A percentile compares a stretch with the other conserved stretches of the same genome.
Conservation (phyloP, 2,329 filamentous ascomycete species). For the Penicillium occitanis region DNA sequence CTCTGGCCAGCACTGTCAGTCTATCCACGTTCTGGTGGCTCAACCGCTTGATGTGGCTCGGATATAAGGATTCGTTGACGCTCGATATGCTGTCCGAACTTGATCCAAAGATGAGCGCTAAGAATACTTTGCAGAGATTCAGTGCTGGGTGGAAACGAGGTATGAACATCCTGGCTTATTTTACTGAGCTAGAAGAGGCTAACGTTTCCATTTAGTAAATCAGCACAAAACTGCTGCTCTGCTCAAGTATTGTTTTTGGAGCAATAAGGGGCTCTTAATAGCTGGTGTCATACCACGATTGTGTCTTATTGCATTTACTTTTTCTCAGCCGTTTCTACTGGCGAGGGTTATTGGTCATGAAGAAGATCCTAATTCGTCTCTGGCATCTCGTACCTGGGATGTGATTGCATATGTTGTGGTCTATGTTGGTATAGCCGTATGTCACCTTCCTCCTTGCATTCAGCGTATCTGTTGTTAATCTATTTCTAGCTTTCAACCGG, state of each 20-base stretch:
- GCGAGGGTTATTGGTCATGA: slow-evolving; percentile 38
- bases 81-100: slow-evolving; percentile 45
- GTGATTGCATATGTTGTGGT: slow-evolving; percentile 47
- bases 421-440: slow-evolving; percentile 44
- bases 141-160: not conserved
- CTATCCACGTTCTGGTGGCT: slow-evolving; percentile 48
- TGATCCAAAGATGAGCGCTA: slow-evolving; percentile 47
- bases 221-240: slow-evolving; percentile 26
- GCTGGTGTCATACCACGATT: slow-evolving; percentile 33
- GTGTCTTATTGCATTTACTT: slow-evolving; percentile 37
- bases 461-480: no score
- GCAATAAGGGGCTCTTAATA: slow-evolving; percentile 35
- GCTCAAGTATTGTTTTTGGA: slow-evolving; percentile 31
- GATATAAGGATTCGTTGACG: slow-evolving; percentile 42
- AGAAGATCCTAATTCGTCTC: slow-evolving; percentile 28
- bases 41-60: slow-evolving; percentile 48
- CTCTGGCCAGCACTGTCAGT: not conserved
- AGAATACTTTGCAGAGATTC: slow-evolving; percentile 27
- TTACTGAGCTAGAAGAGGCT: not conserved
- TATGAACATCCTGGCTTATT: not conserved
- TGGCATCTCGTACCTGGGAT: slow-evolving; percentile 35
- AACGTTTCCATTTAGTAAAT: not conserved
- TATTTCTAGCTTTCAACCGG: slow-evolving; percentile 5
- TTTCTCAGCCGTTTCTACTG: slow-evolving; percentile 41
- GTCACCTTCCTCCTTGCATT: slow-evolving; percentile 14